Conservation (phyloP, 495 filamentous ascomycete genomes). For the Daldinia decipiens region DNA sequence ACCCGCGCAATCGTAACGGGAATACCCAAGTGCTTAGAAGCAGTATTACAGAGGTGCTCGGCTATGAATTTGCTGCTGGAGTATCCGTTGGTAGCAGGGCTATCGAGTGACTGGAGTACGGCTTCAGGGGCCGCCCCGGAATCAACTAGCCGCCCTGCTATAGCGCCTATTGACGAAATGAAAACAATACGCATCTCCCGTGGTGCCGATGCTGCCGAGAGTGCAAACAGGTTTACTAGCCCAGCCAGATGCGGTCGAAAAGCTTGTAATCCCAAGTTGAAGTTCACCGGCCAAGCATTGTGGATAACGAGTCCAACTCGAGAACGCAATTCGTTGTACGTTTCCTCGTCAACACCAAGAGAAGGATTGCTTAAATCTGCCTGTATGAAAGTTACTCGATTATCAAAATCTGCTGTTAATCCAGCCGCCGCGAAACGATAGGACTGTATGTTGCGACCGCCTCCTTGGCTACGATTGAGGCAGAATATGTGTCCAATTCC, state of each 20-base stretch:
- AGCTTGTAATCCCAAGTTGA: not conserved
- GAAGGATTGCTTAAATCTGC: not conserved
- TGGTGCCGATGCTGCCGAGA: constrained; percentile 43
- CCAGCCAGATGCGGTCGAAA: not conserved
- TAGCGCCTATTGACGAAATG: constrained; percentile 52
- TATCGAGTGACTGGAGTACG: constrained; percentile 46
- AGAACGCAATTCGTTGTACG: not conserved
- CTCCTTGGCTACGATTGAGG: not conserved
- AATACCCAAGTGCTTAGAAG: constrained; percentile 38
- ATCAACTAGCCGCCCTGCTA: constrained; percentile 6
- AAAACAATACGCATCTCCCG: constrained; percentile 53
- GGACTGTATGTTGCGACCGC: not conserved
- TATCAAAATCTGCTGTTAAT: not conserved
- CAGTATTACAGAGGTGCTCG: constrained; percentile 57
- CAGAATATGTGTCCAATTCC: not conserved
- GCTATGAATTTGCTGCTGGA: constrained; percentile 63
- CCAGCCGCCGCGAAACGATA: not conserved
- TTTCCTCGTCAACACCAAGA: not conserved
- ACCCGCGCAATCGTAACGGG: constrained; percentile 41
- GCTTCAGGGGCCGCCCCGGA: constrained; percentile 54
- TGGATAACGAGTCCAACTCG: not conserved
- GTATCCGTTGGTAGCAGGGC: constrained; percentile 55
- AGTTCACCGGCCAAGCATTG: not conserved
- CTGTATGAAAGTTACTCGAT: not conserved
- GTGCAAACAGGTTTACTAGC: not conserved